Evolutionary conservation across 73 alveolate genomes (phyloP).

Genomic region (Paramecium bursaria): DNA sequence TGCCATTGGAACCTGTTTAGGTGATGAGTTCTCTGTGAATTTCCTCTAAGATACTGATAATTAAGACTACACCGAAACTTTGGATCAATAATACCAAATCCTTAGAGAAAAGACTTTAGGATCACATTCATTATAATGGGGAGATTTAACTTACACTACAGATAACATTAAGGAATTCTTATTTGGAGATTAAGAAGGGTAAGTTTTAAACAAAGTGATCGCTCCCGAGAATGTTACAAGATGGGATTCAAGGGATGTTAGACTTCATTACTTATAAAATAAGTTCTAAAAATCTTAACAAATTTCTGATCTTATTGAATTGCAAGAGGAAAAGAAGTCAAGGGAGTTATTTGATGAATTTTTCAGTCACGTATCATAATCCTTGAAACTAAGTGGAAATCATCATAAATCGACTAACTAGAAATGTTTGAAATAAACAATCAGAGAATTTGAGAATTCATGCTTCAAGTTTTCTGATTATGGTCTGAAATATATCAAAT

Average conservation of each 20-base stretch:
- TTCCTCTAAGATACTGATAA: conserved; percentile 97
- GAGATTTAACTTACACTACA: conserved; percentile 76
- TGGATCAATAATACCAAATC: conserved; percentile 81
- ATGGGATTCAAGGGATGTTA: conserved; percentile 54
- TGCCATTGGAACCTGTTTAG: conserved; percentile 97
- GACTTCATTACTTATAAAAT: conserved; percentile 3
- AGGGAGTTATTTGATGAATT: conserved; percentile 36
- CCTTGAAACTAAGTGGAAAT: conserved; percentile 56
- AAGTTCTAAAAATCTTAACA: not conserved
- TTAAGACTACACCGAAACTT: conserved; percentile 77
- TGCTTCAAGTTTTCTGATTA: conserved; percentile 6
- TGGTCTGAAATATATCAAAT: conserved; percentile 43
- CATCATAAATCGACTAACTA: not conserved
- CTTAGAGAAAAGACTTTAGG: conserved; percentile 75
- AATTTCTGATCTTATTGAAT: conserved; percentile 11
- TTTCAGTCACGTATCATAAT: not conserved
- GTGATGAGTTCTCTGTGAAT: conserved; percentile 96
- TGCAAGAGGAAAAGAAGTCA: conserved; percentile 38
- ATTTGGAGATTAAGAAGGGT: not conserved
- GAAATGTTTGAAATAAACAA: not conserved
- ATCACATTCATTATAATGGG: conserved; percentile 91
- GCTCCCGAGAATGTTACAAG: not conserved
- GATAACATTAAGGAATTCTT: conserved; percentile 1
- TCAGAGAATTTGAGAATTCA: not conserved
- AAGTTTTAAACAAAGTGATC: not conserved